phyloP scores from a whole-genome alignment of 164 flowering plant species.

The Umbilicus rupestris region DNA sequence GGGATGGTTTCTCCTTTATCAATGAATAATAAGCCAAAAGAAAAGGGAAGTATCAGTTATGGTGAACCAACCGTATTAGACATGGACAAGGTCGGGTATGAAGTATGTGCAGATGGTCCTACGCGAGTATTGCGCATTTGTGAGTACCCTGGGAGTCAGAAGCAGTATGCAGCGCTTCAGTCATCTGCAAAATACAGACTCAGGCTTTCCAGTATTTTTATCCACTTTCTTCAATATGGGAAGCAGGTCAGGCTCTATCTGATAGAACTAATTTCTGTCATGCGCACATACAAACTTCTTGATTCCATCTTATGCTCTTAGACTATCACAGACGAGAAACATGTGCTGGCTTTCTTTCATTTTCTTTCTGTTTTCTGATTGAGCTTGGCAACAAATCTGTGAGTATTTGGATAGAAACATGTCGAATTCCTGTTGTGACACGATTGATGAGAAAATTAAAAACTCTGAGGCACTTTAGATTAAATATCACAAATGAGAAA shows the following conservation, averaged over 20 bases:
- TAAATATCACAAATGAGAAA: not conserved
- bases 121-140: slow-evolving; percentile 72
- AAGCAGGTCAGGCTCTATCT: slow-evolving; percentile 39
- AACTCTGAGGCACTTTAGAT: not conserved
- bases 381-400: not conserved
- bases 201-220: slow-evolving; percentile 40
- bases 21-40: slow-evolving; percentile 26
- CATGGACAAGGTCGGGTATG: slow-evolving; percentile 59
- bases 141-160: slow-evolving; percentile 36
- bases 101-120: slow-evolving; percentile 79
- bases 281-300: no score
- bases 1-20: slow-evolving; percentile 36
- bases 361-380: not conserved
- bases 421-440: not conserved
- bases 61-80: slow-evolving; percentile 25
- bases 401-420: not conserved
- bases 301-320: not conserved
- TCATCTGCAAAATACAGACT: slow-evolving; percentile 46
- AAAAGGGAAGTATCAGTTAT: slow-evolving; percentile 17
- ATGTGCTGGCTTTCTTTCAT: not conserved
- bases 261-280: not conserved
- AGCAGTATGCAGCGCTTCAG: slow-evolving; percentile 20
- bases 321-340: not conserved
- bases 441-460: not conserved
- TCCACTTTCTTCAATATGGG: slow-evolving; percentile 52